Base-by-base conservation (phyloP, 495 filamentous ascomycete genomes). In the Clohesyomyces aquaticus region DNA sequence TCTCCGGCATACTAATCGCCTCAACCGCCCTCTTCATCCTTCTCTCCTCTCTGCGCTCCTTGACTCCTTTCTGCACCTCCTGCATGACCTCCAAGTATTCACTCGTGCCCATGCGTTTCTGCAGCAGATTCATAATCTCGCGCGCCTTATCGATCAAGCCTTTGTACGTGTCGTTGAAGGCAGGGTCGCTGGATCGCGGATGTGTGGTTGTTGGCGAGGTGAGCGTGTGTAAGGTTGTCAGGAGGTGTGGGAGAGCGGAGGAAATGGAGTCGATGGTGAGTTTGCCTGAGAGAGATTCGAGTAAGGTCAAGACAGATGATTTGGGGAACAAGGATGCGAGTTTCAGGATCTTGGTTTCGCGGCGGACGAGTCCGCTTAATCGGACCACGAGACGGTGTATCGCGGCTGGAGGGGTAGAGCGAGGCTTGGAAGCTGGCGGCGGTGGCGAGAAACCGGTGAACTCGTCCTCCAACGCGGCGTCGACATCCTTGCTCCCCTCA, bases 21-120 rank as follows among this genome's bases (percentile, higher is more conserved):
- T 93, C 91, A 60, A 97, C 88, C 72, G 87, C 88, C 67, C 94
- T 80, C 82, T 98, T 97, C 55, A 78, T 82, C 42, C 87, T 85
- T 72, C 94, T 77, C 51, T 83, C 83, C 66, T 88, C 85, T 63
- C 94, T 81, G 69, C 87, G 83, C 70, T 80, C 81, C 70, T 82
- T 84, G 14, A 93, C 86, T 27, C 76, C 79, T 42, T 89, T 82
- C 55, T 88, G 83, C 4, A 94, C 88, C 27, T 76, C 80, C 35
- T 86, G 73, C 71, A 96, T 78, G 45, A 86, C 80, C 32, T 79
- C 78, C 19, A 92, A 82, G 74, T 90, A 98, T 67, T 83, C 86
- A 0, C 84, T 81, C 3, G 88, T 90, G n/a, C 93, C 94, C 49
- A 96, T 77, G 70, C 90, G 90, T 77, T 85, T 86, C 78, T 96